Evolutionary conservation across 2,329 filamentous ascomycete genomes (phyloP), one percentile per base, ranked within the genome.

Genomic region (Fusarium fracticaudum): DNA sequence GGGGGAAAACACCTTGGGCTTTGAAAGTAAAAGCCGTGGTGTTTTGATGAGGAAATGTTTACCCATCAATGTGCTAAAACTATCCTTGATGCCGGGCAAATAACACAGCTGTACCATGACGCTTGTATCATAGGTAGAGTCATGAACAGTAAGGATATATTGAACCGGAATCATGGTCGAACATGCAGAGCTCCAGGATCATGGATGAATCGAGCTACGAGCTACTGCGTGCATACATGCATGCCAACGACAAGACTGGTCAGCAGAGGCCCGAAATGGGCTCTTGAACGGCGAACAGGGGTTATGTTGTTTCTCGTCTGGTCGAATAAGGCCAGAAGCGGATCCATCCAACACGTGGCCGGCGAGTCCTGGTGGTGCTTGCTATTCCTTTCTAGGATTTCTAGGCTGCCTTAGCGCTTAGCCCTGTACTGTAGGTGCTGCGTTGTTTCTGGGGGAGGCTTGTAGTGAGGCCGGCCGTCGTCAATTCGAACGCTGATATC

Each of bases 321-420:
- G 70, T 67, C 74, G 59, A 73, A 63, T 67, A 76, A 66, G 72
- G 60, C 68, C 74, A 76, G 63, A 71, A 68, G 60, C 62, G 73
- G 76, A 72, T 69, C 76, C 74, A 73, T 78, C 48, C 67, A 67
- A 78, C 76, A 78, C 76, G 76, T 78, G 76, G 76, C 73, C 64
- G 45, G 66, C 63, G 50, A 76, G 65, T 54, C 68, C 63, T 69
- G 67, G 60, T 62, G 50, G 55, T 71, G 59, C 35, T 50, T 51
- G 60, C 70, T 72, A 72, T 50, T 57, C 60, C 66, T 60, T 57
- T 63, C 60, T 55, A 41, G 72, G 60, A 44, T 44, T 29, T 8
- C n/a, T 15, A 51, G 43, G 33, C 58, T 71, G 57, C 61, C 48
- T 64, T 62, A 64, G 66, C 67, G 65, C 44, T 73, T 65, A 67